These are phyloP conservation scores for Inga leiocalycina DNA, from an alignment of 306 rosid species.

Conservation along the genomic window DNA sequence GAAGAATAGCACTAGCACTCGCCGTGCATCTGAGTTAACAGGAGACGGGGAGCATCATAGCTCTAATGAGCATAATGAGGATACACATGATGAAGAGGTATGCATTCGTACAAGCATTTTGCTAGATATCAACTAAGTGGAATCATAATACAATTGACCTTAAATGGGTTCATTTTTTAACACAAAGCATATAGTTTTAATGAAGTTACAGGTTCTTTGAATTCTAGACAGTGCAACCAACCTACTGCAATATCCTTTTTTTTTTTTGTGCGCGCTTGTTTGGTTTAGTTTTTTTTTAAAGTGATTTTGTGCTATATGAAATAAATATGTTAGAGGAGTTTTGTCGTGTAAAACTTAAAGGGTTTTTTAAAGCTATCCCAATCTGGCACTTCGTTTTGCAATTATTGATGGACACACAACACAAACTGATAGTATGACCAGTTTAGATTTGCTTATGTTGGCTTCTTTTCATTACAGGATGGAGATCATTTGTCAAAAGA, in stretches of 20 bases:
- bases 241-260: neutral
- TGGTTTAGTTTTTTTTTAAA: no score
- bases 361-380: no score
- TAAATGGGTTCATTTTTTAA: neutral
- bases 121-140: conserved; percentile 6
- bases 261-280: neutral
- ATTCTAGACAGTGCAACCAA: neutral
- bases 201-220: neutral
- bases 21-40: conserved; percentile 52
- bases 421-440: conserved; percentile 5
- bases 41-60: conserved; percentile 69
- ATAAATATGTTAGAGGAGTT: no score
- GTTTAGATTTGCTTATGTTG: conserved; percentile 22
- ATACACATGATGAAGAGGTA: conserved; percentile 74
- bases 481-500: conserved; percentile 64
- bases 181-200: neutral
- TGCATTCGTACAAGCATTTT: conserved; percentile 17
- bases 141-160: neutral
- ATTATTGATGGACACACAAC: neutral
- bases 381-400: neutral
- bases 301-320: no score
- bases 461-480: conserved; percentile 49
- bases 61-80: conserved; percentile 65
- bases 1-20: conserved; percentile 50
- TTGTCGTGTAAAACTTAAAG: no score